Conservation (phyloP, 176 grass and related monocot genomes). For the Canna indica region DNA sequence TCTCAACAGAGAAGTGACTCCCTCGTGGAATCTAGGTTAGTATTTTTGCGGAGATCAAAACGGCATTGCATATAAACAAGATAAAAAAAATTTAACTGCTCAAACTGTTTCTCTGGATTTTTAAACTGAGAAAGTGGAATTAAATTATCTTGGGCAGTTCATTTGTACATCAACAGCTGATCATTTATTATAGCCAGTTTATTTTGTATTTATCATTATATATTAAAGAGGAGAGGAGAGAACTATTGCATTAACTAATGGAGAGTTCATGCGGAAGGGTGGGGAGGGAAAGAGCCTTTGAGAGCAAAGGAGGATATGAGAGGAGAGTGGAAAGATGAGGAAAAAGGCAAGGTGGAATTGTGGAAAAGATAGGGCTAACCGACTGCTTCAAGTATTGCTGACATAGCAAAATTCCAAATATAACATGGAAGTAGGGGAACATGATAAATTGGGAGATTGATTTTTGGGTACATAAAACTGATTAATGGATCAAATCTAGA, state of each 20-base stretch:
- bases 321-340: neutral
- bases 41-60: neutral
- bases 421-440: too few species aligned
- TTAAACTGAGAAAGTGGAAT: neutral
- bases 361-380: too few species aligned
- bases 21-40: constrained; percentile 65
- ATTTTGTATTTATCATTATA: neutral
- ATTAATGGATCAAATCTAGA: too few species aligned
- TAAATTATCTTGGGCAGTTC: neutral
- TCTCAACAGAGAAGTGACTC: constrained; percentile 52
- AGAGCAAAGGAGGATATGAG: neutral
- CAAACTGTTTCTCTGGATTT: constrained; percentile 24
- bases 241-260: neutral
- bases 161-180: too few species aligned
- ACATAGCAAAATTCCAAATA: too few species aligned
- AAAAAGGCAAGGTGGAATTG: too few species aligned
- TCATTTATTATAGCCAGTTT: neutral
- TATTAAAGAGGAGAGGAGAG: neutral
- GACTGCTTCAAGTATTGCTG: too few species aligned
- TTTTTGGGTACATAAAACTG: too few species aligned
- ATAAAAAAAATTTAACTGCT: neutral
- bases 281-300: neutral
- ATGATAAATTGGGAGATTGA: too few species aligned
- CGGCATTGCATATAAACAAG: neutral
- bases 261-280: neutral